Percentiles rank a stretch among this genome's conserved stretches.
These are phyloP conservation scores for Pythium phragmitis DNA, from an alignment of 352 stramenopile genomes.

Conservation along the genomic window DNA sequence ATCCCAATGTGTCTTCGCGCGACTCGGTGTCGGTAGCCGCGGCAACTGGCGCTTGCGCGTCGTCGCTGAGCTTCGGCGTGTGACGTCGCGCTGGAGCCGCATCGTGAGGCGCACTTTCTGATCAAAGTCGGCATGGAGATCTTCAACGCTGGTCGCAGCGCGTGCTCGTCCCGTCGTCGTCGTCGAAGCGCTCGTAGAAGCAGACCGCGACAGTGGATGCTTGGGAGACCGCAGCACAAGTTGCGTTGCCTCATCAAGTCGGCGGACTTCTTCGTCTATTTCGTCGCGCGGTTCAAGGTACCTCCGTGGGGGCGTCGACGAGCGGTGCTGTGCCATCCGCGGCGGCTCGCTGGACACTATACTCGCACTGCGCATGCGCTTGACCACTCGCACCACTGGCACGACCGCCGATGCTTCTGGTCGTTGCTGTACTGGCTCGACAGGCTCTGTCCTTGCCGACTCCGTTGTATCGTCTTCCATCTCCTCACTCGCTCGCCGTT, in stretches of 20 bases:
- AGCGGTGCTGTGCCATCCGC: conserved; percentile 2
- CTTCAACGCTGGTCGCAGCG: conserved; percentile 18
- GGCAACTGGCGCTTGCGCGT: conserved; percentile 77
- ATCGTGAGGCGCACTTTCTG: conserved; percentile 48
- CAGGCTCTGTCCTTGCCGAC: not conserved
- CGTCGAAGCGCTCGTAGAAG: not conserved
- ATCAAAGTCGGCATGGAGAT: conserved; percentile 48
- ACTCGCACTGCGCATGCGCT: conserved; percentile 20
- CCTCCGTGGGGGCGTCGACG: conserved; percentile 21
- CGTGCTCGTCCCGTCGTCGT: conserved; percentile 17
- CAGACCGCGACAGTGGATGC: not conserved
- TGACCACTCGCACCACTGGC: conserved; percentile 13
- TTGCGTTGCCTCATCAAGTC: conserved; percentile 4
- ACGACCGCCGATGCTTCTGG: not conserved
- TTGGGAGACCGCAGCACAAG: conserved; percentile 11
- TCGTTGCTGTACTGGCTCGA: too few species aligned
- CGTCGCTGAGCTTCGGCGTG: conserved; percentile 28
- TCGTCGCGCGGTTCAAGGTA: conserved; percentile 12
- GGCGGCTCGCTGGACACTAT: conserved; percentile 1
- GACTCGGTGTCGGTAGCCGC: conserved; percentile 46
- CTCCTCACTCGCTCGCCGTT: conserved; percentile 7
- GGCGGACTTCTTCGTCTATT: conserved; percentile 14
- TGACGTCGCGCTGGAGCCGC: conserved; percentile 44
- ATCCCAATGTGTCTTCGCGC: conserved; percentile 90
- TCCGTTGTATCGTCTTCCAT: not conserved